These are phyloP conservation scores for Salix purpurea DNA, from an alignment of 345 rosid genomes.

Conservation along the genomic window DNA sequence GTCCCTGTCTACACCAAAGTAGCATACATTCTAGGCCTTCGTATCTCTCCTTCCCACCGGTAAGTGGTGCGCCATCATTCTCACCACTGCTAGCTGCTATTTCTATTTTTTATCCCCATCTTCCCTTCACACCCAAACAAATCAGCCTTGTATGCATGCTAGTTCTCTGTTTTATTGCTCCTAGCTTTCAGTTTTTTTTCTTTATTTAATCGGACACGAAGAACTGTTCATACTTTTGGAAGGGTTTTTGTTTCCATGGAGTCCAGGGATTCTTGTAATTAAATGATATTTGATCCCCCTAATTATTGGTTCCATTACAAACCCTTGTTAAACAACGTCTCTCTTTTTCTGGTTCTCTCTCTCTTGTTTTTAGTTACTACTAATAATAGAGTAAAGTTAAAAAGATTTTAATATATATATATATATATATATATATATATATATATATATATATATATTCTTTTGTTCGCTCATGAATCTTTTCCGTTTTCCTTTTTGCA, in stretches of 20 bases:
- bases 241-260: not conserved
- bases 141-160: not conserved
- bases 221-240: not conserved
- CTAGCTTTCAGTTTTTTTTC: not conserved
- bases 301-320: slow-evolving; percentile 4
- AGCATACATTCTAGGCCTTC: slow-evolving; percentile 86
- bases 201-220: not conserved
- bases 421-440: not conserved
- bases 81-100: too few species aligned
- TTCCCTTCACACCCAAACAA: too few species aligned
- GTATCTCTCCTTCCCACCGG: slow-evolving; percentile 90
- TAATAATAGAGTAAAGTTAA: not conserved
- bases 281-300: not conserved
- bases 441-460: not conserved
- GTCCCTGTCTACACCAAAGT: slow-evolving; percentile 66
- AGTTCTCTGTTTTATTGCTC: not conserved
- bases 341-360: not conserved
- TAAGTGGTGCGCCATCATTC: not conserved
- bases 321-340: not conserved
- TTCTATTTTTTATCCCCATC: too few species aligned
- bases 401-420: not conserved
- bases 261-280: not conserved
- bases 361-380: not conserved
- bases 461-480: not conserved
- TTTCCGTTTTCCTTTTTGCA: not conserved